These are phyloP conservation scores for Cucumis cinereus DNA, from an alignment of 306 rosid genomes.

Conservation along the genomic window DNA sequence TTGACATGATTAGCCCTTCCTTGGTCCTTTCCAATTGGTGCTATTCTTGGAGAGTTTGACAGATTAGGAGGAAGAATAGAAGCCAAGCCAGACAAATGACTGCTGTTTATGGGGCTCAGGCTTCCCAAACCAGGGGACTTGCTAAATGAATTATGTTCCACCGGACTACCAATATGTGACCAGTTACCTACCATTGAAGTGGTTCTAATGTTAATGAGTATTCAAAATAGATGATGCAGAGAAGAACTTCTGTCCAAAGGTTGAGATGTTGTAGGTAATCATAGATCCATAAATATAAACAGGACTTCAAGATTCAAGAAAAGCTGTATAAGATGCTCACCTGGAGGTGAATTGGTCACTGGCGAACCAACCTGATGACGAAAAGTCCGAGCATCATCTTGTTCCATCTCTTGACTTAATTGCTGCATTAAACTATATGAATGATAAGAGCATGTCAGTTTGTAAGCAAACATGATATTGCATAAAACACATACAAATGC, in stretches of 20 bases:
- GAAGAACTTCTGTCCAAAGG: neutral
- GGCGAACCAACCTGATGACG: constrained; percentile 78
- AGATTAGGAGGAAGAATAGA: constrained; percentile 65
- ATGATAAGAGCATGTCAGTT: neutral
- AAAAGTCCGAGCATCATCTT: constrained; percentile 58
- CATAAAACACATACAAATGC: neutral
- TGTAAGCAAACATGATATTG: neutral
- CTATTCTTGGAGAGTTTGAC: constrained; percentile 56
- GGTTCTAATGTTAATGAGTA: neutral
- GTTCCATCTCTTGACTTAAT: constrained; percentile 78
- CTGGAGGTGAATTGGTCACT: constrained; percentile 75
- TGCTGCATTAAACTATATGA: constrained; percentile 72
- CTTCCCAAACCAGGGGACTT: constrained; percentile 58
- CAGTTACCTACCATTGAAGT: constrained; percentile 46
- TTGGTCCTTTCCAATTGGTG: constrained; percentile 86
- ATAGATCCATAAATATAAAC: neutral
- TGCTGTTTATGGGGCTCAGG: constrained; percentile 56
- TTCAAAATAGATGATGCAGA: neutral
- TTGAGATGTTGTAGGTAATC: neutral
- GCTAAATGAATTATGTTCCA: constrained; percentile 56
- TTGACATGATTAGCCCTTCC: constrained; percentile 44
- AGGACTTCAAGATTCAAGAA: neutral
- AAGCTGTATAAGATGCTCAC: constrained; percentile 18
- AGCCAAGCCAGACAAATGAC: constrained; percentile 68
- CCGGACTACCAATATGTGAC: constrained; percentile 72